Conservation (phyloP, 2,329 filamentous ascomycete species). For the Colletotrichum caudatum region DNA sequence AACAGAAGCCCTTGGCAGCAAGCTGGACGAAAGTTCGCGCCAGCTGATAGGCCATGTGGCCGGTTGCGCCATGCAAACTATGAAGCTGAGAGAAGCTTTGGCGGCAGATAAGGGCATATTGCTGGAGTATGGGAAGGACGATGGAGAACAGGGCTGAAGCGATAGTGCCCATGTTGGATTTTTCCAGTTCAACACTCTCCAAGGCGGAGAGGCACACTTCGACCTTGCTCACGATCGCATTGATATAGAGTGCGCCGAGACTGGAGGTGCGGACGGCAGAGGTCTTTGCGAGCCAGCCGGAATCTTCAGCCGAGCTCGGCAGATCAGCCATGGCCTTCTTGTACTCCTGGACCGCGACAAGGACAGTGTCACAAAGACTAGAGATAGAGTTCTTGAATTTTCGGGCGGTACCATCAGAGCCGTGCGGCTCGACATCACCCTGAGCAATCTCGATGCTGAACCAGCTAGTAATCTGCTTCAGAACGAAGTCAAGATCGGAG, state of each 20-base stretch:
- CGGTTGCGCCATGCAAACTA: slow-evolving; percentile 75
- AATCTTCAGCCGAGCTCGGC: slow-evolving; percentile 70
- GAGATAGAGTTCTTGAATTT: slow-evolving; percentile 70
- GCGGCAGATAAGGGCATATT: slow-evolving; percentile 75
- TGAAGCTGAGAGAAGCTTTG: slow-evolving; percentile 70
- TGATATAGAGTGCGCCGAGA: slow-evolving; percentile 36
- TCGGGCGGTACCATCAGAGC: slow-evolving; percentile 45
- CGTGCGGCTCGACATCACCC: not conserved
- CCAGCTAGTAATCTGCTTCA: slow-evolving; percentile 77
- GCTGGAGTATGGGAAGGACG: slow-evolving; percentile 77
- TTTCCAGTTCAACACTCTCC: slow-evolving; percentile 55
- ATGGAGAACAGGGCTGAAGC: slow-evolving; percentile 70
- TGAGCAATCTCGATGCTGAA: not conserved
- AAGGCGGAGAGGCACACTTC: slow-evolving; percentile 43
- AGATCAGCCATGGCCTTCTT: slow-evolving; percentile 64
- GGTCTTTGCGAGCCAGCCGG: slow-evolving; percentile 62
- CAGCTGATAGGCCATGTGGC: slow-evolving; percentile 80
- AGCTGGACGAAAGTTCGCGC: slow-evolving; percentile 83
- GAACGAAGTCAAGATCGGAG: slow-evolving; percentile 72
- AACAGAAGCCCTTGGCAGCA: slow-evolving; percentile 89
- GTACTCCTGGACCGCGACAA: slow-evolving; percentile 83
- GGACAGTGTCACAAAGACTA: slow-evolving; percentile 77
- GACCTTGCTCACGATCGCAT: slow-evolving; percentile 32
- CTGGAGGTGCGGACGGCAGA: slow-evolving; percentile 29
- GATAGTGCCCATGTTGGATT: slow-evolving; percentile 56